A percentile compares a stretch with the other conserved stretches of the same genome.
phyloP scores from a whole-genome alignment of 2,329 filamentous ascomycete species.

The Gaeumannomyces tritici region DNA sequence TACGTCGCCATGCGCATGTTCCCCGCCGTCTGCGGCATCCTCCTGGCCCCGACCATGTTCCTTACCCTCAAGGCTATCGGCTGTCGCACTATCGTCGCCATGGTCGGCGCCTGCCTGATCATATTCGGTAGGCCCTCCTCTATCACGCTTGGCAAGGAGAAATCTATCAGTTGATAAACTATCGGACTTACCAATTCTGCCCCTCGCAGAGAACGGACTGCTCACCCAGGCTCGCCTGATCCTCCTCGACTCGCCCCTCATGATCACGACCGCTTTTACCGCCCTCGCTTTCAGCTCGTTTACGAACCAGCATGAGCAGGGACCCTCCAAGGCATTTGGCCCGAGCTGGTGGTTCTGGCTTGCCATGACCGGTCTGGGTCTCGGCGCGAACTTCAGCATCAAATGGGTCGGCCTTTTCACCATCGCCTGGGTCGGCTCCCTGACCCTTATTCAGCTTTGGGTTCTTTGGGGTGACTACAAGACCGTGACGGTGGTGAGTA shows the following conservation, averaged over 20 bases:
- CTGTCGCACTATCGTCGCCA: conserved; percentile 77
- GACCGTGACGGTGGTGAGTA: conserved; percentile 65
- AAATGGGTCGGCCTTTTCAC: conserved; percentile 99
- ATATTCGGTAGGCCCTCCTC: conserved; percentile 65
- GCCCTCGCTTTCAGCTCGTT: conserved; percentile 86
- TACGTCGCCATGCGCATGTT: conserved; percentile 97
- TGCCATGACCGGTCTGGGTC: conserved; percentile 69
- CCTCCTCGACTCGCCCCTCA: conserved; percentile 87
- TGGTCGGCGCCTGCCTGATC: conserved; percentile 74
- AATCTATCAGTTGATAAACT: not conserved
- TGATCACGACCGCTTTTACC: conserved; percentile 88
- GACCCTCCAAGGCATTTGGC: conserved; percentile 77
- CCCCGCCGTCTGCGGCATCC: conserved; percentile 79
- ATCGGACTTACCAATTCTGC: not conserved
- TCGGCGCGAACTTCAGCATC: conserved; percentile 87
- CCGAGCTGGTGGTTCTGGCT: conserved; percentile 99
- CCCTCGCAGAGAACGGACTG: conserved; percentile 72
- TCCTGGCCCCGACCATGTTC: conserved; percentile 88
- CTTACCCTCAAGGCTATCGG: conserved; percentile 85
- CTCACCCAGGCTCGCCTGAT: conserved; percentile 93
- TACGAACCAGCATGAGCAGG: conserved; percentile 92
- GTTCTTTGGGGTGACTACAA: conserved; percentile 82
- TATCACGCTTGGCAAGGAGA: not conserved
- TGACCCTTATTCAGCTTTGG: conserved; percentile 92
- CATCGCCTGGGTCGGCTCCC: conserved; percentile 90